A percentile compares a stretch with the other conserved stretches of the same genome.
phyloP scores from a whole-genome alignment of 2,329 filamentous ascomycete species.

The Trichoderma breve region DNA sequence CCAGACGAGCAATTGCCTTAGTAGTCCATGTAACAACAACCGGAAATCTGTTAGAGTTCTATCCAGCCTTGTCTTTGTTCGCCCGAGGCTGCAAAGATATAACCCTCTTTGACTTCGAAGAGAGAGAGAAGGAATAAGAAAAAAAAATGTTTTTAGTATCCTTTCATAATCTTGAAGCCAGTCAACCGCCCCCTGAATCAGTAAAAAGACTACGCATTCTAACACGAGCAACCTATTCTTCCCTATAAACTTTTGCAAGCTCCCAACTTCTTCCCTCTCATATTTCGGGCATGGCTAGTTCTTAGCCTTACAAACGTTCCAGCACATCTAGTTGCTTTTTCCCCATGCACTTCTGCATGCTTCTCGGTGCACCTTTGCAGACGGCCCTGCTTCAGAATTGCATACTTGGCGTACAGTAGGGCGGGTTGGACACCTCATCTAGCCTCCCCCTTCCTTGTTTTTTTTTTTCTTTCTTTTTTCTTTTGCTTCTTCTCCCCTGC shows the following conservation, averaged over 20 bases:
- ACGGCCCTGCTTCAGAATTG: background rate
- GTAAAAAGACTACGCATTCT: background rate
- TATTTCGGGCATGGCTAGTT: background rate
- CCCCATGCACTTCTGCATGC: background rate
- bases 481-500: background rate
- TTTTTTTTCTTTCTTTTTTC: background rate
- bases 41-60: background rate
- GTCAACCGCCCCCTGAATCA: background rate
- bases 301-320: background rate
- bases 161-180: background rate
- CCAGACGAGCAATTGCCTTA: background rate
- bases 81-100: background rate
- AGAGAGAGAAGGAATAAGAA: background rate
- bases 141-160: background rate
- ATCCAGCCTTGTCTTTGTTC: background rate
- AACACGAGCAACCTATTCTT: background rate
- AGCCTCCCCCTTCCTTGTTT: background rate
- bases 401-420: constrained; percentile 6
- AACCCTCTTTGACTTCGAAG: background rate
- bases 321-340: background rate
- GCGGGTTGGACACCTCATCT: background rate
- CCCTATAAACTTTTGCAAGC: background rate
- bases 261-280: background rate
- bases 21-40: background rate
- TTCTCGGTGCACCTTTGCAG: background rate